Base-by-base conservation (phyloP, 1,139 yeast species). In the Scheffersomyces cryptocercus region DNA sequence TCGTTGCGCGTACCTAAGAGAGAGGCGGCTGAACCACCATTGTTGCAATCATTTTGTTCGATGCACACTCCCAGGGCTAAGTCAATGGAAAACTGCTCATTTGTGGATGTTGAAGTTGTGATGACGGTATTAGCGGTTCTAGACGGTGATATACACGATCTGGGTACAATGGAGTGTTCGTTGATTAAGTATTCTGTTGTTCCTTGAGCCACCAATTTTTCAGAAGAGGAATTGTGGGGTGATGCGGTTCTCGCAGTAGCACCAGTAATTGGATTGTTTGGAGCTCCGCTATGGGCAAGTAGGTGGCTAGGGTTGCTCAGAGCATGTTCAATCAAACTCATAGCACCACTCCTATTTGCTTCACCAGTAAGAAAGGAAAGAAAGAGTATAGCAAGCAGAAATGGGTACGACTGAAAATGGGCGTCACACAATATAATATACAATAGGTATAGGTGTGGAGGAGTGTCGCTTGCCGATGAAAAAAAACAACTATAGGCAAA, bases 111-210 rank as follows among this genome's bases (percentile, higher is more conserved):
- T 8, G 29, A 13, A 10, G 28, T 28, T 5, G 26, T 35, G 12
- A 26, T 20, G 29, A 32, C 28, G 24, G 43, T 35, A 7, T 28
- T 24, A 37, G 43, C 26, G 36, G 49, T 45, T n/a, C 47, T 46
- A 1, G 51, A 40, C n/a, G 56, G 51, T 3, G 53, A 39, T 20
- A 53, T 50, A 38, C 54, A 53, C 44, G 54, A 50, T 30, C 56
- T 44, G 11, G 56, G 54, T 30, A 51, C 51, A 34, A 53, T 44
- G 4, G 54, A 49, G 39, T 45, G 49, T 28, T 45, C 45, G 38
- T 44, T 45, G 26, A 51, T 42, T 7, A 51, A 32, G 24, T 48
- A 47, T 31, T 31, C 12, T 11, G 15, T 31, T 15, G 15, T 13
- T 9, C 9, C 24, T 10, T 8, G 24, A 15, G 11, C 24, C 11